Evolutionary conservation across 2,329 filamentous ascomycete species (phyloP).

Genomic region (Beauveria pseudobassiana): DNA sequence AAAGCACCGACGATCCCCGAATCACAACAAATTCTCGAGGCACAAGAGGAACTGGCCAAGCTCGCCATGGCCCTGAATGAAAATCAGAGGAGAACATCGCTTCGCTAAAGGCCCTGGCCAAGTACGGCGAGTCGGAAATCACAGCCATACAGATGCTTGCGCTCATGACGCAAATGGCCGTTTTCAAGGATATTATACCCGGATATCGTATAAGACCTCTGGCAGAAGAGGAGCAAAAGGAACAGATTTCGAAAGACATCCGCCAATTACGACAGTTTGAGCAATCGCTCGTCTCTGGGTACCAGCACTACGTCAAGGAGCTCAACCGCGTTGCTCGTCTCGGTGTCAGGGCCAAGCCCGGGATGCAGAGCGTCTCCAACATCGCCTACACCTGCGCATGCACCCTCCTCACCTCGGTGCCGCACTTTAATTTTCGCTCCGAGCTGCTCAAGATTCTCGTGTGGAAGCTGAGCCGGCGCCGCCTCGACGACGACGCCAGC

Average conservation of each 20-base stretch:
- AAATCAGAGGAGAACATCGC: conserved; percentile 80
- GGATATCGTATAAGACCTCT: conserved; percentile 89
- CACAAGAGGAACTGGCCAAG: conserved; percentile 87
- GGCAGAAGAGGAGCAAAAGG: conserved; percentile 63
- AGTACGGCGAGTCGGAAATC: conserved; percentile 63
- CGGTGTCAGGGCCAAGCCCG: conserved; percentile 31
- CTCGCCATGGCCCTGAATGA: conserved; percentile 78
- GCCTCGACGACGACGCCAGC: conserved; percentile 64
- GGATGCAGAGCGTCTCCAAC: conserved; percentile 50
- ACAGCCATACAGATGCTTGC: conserved; percentile 76
- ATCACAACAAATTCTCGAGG: conserved; percentile 72
- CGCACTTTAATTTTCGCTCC: conserved; percentile 93
- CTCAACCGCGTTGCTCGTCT: conserved; percentile 61
- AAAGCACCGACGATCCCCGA: conserved; percentile 60
- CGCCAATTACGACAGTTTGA: conserved; percentile 76
- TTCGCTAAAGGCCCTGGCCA: conserved; percentile 68
- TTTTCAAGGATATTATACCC: conserved; percentile 94
- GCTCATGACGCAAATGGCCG: conserved; percentile 75
- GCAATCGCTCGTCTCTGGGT: conserved; percentile 76
- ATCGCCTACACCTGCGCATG: conserved; percentile 84
- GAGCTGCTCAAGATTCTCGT: conserved; percentile 85
- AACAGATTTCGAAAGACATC: conserved; percentile 88
- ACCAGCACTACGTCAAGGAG: conserved; percentile 76
- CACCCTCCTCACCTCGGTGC: conserved; percentile 69
- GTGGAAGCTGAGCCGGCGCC: conserved; percentile 67